Evolutionary conservation across 1,284 basidiomycete species (phyloP), one percentile per base, ranked within the genome.

Genomic region (Heliocybe sulcata): DNA sequence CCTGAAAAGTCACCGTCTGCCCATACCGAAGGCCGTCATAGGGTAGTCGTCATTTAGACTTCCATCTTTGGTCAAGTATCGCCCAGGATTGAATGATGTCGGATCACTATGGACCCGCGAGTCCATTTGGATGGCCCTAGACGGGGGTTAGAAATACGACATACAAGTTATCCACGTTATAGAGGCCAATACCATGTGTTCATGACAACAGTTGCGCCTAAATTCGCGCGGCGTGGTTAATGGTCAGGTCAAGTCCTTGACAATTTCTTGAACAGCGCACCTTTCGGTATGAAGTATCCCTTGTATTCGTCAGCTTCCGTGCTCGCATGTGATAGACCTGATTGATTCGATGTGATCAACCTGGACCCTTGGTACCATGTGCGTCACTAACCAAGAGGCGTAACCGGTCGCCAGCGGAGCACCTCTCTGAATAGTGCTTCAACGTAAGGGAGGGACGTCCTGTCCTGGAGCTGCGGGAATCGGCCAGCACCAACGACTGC

Each of bases 281-380:
- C 69, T 55, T 65, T 61, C n/a, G 56, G 56, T 1, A 70, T 56
- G 35, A 54, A 51, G 48, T 58, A 65, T 8, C 59, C 64, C 45
- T 58, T 55, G 52, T 67, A 69, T 2, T 58, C 54, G 58, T 69
- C 65, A 54, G 69, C 65, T 35, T 67, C 26, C 10, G 19, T 31
- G 3, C 26, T 31, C 10, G 51, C 51, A 20, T 52, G 33, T 3
- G 29, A 19, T 6, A 52, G 26, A 33, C 23, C 47, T 49, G n/a
- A n/a, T n/a, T n/a, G n/a, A 22, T 42, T 9, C 19, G 12, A 12
- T 12, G 29, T 31, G 4, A 31, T 12, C n/a, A n/a, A n/a, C n/a
- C n/a, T 11, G 26, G 51, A 35, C n/a, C n/a, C 42, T 45, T 19
- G n/a, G 23, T 31, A 45, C 10, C 19, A 8, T 11, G 47, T 29